Conservation (phyloP, 2,329 filamentous ascomycete species). For the Huntiella abstrusa region DNA sequence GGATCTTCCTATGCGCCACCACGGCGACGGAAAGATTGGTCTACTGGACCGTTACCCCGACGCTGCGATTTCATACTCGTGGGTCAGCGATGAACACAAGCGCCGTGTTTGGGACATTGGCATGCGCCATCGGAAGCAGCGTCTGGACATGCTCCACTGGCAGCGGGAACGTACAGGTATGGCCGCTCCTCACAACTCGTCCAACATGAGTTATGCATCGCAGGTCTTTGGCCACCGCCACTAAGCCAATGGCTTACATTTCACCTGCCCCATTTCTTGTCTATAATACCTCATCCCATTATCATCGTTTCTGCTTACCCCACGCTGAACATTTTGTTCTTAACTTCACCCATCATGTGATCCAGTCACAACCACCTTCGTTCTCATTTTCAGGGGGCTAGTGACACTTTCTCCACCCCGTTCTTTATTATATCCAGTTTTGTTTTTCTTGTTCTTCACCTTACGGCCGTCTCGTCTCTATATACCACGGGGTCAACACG, state of each 20-base stretch:
- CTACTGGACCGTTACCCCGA: conserved; percentile 26
- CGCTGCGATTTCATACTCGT: conserved; percentile 25
- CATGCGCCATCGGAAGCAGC: conserved; percentile 8
- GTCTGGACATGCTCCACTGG: neutral
- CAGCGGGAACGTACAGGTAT: neutral
- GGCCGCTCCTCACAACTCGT: too few species aligned
- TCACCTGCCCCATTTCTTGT: conserved; percentile 1
- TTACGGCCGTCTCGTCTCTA: too few species aligned
- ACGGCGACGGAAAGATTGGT: conserved; percentile 15
- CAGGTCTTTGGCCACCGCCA: neutral
- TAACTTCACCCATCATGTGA: too few species aligned
- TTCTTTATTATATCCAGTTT: too few species aligned
- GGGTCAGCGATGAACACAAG: conserved; percentile 24
- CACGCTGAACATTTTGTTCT: too few species aligned
- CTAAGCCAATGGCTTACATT: neutral
- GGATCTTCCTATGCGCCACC: conserved; percentile 13
- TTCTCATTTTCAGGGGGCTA: too few species aligned
- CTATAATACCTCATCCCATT: neutral
- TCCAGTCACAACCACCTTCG: too few species aligned
- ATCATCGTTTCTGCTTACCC: too few species aligned
- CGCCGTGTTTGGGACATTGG: conserved; percentile 21
- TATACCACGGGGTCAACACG: too few species aligned
- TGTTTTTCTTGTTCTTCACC: too few species aligned
- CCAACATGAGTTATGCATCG: neutral
- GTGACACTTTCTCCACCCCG: too few species aligned